Conservation (phyloP, 176 grass and related monocot species). For the Ampelocalamus luodianensis region DNA sequence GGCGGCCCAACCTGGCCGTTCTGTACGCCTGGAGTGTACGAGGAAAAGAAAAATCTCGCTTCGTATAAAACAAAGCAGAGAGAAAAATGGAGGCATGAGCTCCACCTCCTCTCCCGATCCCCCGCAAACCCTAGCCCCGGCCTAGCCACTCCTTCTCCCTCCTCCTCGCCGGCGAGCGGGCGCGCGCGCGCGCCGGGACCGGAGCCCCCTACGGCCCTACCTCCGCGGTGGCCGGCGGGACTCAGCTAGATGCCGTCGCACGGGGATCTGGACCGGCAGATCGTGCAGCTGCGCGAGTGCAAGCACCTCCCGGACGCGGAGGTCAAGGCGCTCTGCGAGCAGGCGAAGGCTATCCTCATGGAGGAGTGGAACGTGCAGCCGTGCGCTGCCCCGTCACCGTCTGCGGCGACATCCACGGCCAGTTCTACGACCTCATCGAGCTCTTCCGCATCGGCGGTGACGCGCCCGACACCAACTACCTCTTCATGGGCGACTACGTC, state of each 20-base stretch:
- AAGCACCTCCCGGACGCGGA: conserved; percentile 74
- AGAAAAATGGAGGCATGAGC: conserved; percentile 54
- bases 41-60: conserved; percentile 41
- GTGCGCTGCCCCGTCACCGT: conserved; percentile 96
- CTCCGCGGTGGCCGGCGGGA: not conserved
- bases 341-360: conserved; percentile 91
- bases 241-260: conserved; percentile 74
- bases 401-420: conserved; percentile 96
- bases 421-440: conserved; percentile 99
- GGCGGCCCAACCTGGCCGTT: not conserved
- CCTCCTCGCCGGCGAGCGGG: conserved; percentile 29
- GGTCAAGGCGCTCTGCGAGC: conserved; percentile 90
- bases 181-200: not conserved
- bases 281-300: conserved; percentile 94
- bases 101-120: conserved; percentile 45
- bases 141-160: conserved; percentile 30
- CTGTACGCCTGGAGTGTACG: not conserved
- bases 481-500: conserved; percentile 99
- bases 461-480: conserved; percentile 94
- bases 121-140: conserved; percentile 52
- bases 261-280: conserved; percentile 98
- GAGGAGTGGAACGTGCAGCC: conserved; percentile 99
- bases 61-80: conserved; percentile 51
- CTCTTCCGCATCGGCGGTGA: conserved; percentile 97
- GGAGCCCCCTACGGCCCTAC: not conserved